phyloP scores from a whole-genome alignment of 1,284 basidiomycete species.

The Rhodotorula mucilaginosa region DNA sequence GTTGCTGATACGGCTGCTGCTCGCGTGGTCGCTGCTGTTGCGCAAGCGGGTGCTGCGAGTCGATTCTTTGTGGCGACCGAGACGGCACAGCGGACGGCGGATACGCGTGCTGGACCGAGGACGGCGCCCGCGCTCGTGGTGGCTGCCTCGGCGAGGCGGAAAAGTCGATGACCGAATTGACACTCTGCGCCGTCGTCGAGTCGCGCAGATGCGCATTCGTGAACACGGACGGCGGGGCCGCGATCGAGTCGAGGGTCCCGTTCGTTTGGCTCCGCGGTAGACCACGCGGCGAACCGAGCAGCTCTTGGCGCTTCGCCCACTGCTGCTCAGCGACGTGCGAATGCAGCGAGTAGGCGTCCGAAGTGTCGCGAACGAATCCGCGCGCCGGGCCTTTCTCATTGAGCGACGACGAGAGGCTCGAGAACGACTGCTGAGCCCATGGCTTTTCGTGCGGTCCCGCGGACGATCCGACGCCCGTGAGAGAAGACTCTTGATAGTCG shows the following conservation, averaged over 20 bases:
- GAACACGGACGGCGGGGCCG: neutral
- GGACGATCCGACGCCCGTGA: neutral
- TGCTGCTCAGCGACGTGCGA: neutral
- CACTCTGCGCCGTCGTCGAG: conserved; percentile 13
- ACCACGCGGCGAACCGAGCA: conserved; percentile 1
- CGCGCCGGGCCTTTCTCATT: conserved; percentile 1
- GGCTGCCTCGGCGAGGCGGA: neutral
- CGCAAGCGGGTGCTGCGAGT: too few species aligned
- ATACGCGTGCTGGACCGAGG: neutral
- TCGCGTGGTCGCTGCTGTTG: too few species aligned
- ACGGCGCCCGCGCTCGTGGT: neutral
- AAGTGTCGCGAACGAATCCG: neutral
- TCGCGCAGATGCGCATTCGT: neutral
- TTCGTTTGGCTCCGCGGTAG: neutral
- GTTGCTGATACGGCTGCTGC: too few species aligned
- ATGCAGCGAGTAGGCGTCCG: conserved; percentile 1
- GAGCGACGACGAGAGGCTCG: neutral
- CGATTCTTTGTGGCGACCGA: too few species aligned
- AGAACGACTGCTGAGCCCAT: conserved; percentile 10
- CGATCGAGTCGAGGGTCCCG: neutral
- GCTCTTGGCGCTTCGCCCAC: conserved; percentile 1
- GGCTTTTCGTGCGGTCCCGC: conserved; percentile 2
- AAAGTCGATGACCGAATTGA: conserved; percentile 26
- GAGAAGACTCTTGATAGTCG: too few species aligned
- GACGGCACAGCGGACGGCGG: neutral